Evolutionary conservation across 2,329 filamentous ascomycete genomes (phyloP).

Genomic region (Plectosphaerella plurivora): DNA sequence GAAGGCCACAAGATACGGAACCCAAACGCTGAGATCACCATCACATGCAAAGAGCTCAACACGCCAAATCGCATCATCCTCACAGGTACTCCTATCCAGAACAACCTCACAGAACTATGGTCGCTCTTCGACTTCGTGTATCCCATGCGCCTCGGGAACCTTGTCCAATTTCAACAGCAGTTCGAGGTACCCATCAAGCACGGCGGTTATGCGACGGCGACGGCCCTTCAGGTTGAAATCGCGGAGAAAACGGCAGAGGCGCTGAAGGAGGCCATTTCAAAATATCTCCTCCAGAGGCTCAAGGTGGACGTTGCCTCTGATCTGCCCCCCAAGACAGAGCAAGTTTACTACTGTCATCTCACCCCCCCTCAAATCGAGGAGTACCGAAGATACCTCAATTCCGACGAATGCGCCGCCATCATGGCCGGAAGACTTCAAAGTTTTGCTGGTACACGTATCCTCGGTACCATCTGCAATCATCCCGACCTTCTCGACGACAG

Average conservation of each 20-base stretch:
- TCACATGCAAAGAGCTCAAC: slow-evolving; percentile 89
- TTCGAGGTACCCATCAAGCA: slow-evolving; percentile 93
- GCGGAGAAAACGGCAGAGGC: slow-evolving; percentile 92
- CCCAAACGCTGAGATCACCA: slow-evolving; percentile 89
- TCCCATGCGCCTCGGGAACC: slow-evolving; percentile 87
- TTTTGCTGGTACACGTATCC: slow-evolving; percentile 82
- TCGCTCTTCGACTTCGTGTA: slow-evolving; percentile 97
- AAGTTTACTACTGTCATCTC: slow-evolving; percentile 92
- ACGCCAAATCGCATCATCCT: slow-evolving; percentile 89
- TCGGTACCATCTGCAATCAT: slow-evolving; percentile 97
- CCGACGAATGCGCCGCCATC: slow-evolving; percentile 82
- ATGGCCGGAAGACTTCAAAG: slow-evolving; percentile 70
- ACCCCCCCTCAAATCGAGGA: slow-evolving; percentile 73
- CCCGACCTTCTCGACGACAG: slow-evolving; percentile 75
- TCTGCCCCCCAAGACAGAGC: slow-evolving; percentile 91
- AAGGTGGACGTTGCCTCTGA: slow-evolving; percentile 94
- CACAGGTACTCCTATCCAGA: slow-evolving; percentile 96
- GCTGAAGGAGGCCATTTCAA: slow-evolving; percentile 87
- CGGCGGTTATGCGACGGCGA: slow-evolving; percentile 93
- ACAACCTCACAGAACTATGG: slow-evolving; percentile 93
- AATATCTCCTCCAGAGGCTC: slow-evolving; percentile 86
- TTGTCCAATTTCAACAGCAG: slow-evolving; percentile 84
- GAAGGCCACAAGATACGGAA: slow-evolving; percentile 99
- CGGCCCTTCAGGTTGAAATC: slow-evolving; percentile 89
- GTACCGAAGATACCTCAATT: slow-evolving; percentile 77